Evolutionary conservation across 306 rosid genomes (phyloP).

Genomic region (Lathyrus tuberosus): DNA sequence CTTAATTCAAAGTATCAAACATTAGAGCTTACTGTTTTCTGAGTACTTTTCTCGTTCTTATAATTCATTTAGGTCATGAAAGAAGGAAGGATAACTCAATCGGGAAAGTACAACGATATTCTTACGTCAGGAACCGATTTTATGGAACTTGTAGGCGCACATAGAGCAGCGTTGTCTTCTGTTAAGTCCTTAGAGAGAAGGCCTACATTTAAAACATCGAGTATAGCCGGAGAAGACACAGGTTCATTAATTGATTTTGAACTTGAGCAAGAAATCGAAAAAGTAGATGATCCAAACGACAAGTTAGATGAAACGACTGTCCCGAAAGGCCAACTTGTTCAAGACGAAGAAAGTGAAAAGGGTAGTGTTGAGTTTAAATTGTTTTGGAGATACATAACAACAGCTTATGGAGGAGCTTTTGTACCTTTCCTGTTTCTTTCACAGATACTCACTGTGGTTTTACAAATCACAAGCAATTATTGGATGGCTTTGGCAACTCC

Average conservation of each 20-base stretch:
- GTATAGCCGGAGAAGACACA: constrained; percentile 36
- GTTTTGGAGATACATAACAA: constrained; percentile 70
- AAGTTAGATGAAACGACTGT: constrained; percentile 40
- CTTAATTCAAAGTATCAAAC: neutral
- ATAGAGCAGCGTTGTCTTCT: constrained; percentile 67
- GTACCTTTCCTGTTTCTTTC: constrained; percentile 72
- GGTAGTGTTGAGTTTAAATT: constrained; percentile 71
- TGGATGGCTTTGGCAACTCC: constrained; percentile 95
- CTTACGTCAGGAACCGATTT: constrained; percentile 70
- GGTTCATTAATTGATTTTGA: constrained; percentile 35
- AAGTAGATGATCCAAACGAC: constrained; percentile 41
- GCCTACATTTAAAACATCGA: constrained; percentile 30
- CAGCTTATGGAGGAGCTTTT: constrained; percentile 79
- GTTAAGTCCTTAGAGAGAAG: constrained; percentile 46
- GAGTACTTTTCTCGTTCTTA: neutral
- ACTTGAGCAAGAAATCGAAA: constrained; percentile 42
- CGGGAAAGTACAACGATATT: constrained; percentile 72
- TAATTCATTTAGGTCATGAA: constrained; percentile 68
- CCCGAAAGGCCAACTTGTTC: constrained; percentile 76
- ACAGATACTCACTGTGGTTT: constrained; percentile 54
- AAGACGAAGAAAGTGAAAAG: constrained; percentile 88
- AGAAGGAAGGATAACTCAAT: constrained; percentile 79
- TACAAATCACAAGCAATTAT: constrained; percentile 77
- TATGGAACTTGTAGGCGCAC: constrained; percentile 84
- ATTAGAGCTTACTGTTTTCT: constrained; percentile 3